Conservation (phyloP, 371 early-diverging fungal species). For the Nosema granulosis region DNA sequence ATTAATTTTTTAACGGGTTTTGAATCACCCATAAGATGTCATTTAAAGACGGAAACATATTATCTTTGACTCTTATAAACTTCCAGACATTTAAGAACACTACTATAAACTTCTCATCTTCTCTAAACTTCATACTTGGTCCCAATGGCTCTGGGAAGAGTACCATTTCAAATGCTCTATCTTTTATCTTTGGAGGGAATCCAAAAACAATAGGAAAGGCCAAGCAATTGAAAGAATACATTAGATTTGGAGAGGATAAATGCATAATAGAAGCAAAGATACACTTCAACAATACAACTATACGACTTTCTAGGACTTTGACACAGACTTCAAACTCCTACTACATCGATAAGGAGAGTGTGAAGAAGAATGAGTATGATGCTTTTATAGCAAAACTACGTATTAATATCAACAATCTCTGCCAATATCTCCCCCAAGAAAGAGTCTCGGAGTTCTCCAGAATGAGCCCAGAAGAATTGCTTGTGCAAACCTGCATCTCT, state of each 20-base stretch:
- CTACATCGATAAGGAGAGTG: conserved; percentile 52
- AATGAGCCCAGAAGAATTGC: conserved; percentile 60
- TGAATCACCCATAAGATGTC: too few relatives aligned
- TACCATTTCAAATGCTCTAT: conserved; percentile 89
- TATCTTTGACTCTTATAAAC: conserved; percentile 56
- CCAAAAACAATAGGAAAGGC: conserved; percentile 70
- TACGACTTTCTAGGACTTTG: conserved; percentile 36
- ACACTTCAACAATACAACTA: conserved; percentile 9
- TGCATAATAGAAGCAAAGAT: conserved; percentile 46
- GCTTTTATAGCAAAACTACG: conserved; percentile 42
- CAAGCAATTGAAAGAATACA: conserved; percentile 59
- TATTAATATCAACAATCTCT: conserved; percentile 63
- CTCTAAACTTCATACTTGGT: conserved; percentile 67
- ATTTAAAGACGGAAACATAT: conserved; percentile 52
- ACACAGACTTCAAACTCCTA: conserved; percentile 46
- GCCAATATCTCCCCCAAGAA: conserved; percentile 67
- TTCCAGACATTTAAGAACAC: conserved; percentile 65
- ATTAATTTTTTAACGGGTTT: too few relatives aligned
- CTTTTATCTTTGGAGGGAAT: conserved; percentile 82
- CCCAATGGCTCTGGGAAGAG: conserved; percentile 89
- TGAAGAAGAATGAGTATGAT: conserved; percentile 39
- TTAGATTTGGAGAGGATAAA: conserved; percentile 57
- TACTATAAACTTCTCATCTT: conserved; percentile 56
- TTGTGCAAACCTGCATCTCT: conserved; percentile 44
- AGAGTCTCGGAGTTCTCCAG: conserved; percentile 65